Base-by-base conservation (phyloP, 2,329 filamentous ascomycete genomes). In the Fusarium buxicola region DNA sequence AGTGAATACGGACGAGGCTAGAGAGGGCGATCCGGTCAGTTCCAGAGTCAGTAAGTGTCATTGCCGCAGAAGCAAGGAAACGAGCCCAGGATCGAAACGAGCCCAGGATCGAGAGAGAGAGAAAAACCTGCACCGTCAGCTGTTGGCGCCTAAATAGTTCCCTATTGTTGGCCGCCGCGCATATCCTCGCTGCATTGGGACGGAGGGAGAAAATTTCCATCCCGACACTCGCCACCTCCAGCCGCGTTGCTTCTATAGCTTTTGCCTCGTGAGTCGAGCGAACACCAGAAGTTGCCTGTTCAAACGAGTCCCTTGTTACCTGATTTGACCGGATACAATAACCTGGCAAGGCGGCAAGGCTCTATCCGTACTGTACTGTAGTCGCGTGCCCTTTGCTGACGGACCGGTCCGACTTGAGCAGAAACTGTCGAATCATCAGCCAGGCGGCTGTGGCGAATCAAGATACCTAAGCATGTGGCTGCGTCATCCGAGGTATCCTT, bases 361-460 rank as follows among this genome's bases (percentile, higher is more conserved):
- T 55, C 34, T 41, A 41, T n/a, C n/a, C n/a, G n/a, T n/a, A n/a
- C n/a, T n/a, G n/a, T n/a, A n/a, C n/a, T n/a, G n/a, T 47, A 45
- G 60, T 64, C 60, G 60, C 60, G 60, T 64, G 49, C 50, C 50
- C 27, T 60, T 27, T 38, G 38, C 40, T 43, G 49, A 58, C 60
- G 61, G 60, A 41, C 46, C 60, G 60, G 39, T 56, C 60, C 60
- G 60, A 55, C 43, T 50, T 11, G 44, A 35, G 31, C 44, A 15
- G 25, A 27, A 38, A 28, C 18, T 48, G 18, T 27, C 34, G 18
- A 21, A 46, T 46, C 32, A 48, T 32, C 45, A 45, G 45, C 28
- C 21, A 38, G 34, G 25, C n/a, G 12, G 12, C 32, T n/a, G n/a
- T n/a, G n/a, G n/a, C n/a, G n/a, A n/a, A n/a, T n/a, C n/a, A n/a